phyloP scores from a whole-genome alignment of 805 yeast species.

The Debaryomyces prosopidis region DNA sequence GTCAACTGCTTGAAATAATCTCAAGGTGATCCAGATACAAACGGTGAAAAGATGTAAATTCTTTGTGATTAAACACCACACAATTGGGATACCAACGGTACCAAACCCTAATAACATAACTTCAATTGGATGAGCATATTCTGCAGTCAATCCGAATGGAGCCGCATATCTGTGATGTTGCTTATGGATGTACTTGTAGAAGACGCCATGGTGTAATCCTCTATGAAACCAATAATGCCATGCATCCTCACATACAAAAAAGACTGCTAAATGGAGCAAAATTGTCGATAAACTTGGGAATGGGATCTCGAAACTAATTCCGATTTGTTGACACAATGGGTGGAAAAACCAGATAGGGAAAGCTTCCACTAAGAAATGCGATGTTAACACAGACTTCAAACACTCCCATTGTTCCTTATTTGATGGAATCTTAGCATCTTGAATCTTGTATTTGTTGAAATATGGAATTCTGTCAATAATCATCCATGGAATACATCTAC shows the following conservation, averaged over 20 bases:
- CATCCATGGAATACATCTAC: conserved; percentile 60
- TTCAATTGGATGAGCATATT: conserved; percentile 61
- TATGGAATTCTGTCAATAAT: conserved; percentile 53
- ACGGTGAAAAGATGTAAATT: conserved; percentile 56
- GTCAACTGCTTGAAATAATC: conserved; percentile 61
- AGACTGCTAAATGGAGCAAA: conserved; percentile 45
- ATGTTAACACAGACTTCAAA: conserved; percentile 54
- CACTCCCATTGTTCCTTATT: conserved; percentile 64
- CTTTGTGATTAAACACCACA: conserved; percentile 49
- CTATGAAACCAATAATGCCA: conserved; percentile 67
- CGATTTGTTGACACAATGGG: conserved; percentile 51
- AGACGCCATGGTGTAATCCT: conserved; percentile 54
- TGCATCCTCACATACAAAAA: conserved; percentile 54
- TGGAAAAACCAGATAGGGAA: conserved; percentile 66
- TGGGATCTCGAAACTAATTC: conserved; percentile 52
- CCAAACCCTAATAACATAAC: conserved; percentile 59
- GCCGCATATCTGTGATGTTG: conserved; percentile 64
- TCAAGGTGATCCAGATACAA: conserved; percentile 50
- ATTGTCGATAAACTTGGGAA: conserved; percentile 48
- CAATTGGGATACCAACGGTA: conserved; percentile 59
- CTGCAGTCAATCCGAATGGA: conserved; percentile 63
- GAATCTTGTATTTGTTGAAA: conserved; percentile 55
- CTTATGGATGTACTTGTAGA: conserved; percentile 58
- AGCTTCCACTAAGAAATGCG: conserved; percentile 59
- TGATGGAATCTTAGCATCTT: conserved; percentile 51